Percentiles rank a stretch among this genome's conserved stretches.
phyloP scores from a whole-genome alignment of 1,284 basidiomycete species.

The Ustilago tritici region DNA sequence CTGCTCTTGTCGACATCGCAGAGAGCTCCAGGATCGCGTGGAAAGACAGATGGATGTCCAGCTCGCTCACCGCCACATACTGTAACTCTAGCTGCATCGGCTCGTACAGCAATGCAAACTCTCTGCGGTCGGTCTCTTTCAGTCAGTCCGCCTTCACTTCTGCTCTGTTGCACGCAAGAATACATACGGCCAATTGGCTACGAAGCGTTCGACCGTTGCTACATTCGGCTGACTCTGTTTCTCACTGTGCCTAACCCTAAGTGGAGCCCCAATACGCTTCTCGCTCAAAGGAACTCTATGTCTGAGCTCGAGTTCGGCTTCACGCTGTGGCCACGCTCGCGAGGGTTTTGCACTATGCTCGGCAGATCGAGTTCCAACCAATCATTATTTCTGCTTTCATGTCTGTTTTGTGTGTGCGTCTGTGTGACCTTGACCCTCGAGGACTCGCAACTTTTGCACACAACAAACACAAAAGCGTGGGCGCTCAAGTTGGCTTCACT shows the following conservation, averaged over 20 bases:
- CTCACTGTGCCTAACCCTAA: neutral
- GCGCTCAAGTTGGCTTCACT: neutral
- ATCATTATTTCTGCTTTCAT: neutral
- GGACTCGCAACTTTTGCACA: neutral
- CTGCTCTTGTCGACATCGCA: neutral
- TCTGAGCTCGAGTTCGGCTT: neutral
- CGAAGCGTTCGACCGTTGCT: conserved; percentile 2
- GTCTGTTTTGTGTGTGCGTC: neutral
- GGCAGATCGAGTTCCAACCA: neutral
- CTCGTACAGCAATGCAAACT: neutral
- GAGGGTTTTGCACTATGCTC: neutral
- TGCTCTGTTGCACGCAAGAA: conserved; percentile 5
- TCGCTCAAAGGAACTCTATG: too few species aligned
- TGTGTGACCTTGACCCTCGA: neutral
- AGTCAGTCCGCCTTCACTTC: neutral
- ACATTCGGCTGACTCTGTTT: conserved; percentile 4
- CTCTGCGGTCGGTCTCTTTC: neutral
- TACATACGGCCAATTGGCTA: conserved; percentile 10
- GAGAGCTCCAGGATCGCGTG: neutral
- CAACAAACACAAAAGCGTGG: neutral
- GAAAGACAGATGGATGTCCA: neutral
- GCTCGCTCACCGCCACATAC: neutral
- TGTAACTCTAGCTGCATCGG: neutral
- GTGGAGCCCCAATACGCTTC: neutral
- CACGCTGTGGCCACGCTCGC: neutral